Evolutionary conservation across 2,329 filamentous ascomycete genomes (phyloP).

Genomic region (Penicillium sp.): DNA sequence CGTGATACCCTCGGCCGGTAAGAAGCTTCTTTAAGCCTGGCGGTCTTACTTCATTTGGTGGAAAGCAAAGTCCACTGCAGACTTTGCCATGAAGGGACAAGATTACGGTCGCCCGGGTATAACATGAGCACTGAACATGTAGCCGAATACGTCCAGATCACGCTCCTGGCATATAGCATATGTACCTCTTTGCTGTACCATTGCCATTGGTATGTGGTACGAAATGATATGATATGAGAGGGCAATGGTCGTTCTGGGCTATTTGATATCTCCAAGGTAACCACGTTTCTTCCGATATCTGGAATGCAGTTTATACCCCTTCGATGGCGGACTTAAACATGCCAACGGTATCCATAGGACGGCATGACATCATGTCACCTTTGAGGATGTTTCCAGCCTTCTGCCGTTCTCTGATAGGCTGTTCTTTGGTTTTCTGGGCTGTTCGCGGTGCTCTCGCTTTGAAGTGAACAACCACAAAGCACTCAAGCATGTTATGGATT

Average conservation of each 20-base stretch:
- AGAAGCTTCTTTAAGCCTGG: too few species aligned
- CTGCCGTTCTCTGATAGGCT: background rate
- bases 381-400: too few species aligned
- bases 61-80: too few species aligned
- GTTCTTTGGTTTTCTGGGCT: background rate
- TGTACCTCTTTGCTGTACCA: too few species aligned
- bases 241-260: background rate
- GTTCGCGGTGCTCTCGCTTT: background rate
- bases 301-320: background rate
- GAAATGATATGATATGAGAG: background rate
- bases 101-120: too few species aligned
- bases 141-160: too few species aligned
- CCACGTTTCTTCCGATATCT: background rate
- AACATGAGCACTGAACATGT: too few species aligned
- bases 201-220: background rate
- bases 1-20: too few species aligned
- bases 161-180: too few species aligned
- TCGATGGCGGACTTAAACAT: background rate
- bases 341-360: background rate
- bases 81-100: too few species aligned
- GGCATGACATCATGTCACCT: background rate
- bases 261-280: constrained; percentile 1
- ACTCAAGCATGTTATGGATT: too few species aligned
- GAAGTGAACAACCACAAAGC: background rate
- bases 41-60: too few species aligned